phyloP scores from a whole-genome alignment of 2,329 filamentous ascomycete species.

The Leptoxyphium fumago region DNA sequence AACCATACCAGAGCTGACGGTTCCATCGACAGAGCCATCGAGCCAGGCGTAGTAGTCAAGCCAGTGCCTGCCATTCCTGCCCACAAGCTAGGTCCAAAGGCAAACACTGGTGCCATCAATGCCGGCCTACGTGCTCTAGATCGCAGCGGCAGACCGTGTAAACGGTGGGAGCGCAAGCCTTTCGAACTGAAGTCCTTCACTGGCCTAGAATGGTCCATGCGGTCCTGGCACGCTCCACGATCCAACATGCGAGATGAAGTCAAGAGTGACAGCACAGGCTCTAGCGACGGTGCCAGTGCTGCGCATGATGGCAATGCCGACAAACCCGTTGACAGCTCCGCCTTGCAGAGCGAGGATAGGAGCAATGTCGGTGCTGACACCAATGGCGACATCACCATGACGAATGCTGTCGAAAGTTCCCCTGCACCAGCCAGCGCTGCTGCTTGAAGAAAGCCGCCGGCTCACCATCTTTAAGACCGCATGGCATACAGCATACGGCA shows the following conservation, averaged over 20 bases:
- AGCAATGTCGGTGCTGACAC: constrained; percentile 37
- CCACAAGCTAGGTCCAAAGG: constrained; percentile 88
- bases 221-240: constrained; percentile 64
- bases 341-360: constrained; percentile 41
- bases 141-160: constrained; percentile 78
- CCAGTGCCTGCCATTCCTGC: constrained; percentile 23
- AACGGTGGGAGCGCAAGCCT: constrained; percentile 73
- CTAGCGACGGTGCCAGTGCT: constrained; percentile 29
- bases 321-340: constrained; percentile 44
- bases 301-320: not conserved
- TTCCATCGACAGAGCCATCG: constrained; percentile 24
- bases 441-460: constrained; percentile 10
- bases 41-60: constrained; percentile 6
- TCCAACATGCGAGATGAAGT: constrained; percentile 47
- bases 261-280: constrained; percentile 39
- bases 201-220: constrained; percentile 66
- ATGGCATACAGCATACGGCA: too few relatives aligned
- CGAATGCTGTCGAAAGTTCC: constrained; percentile 21
- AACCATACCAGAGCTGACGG: constrained; percentile 33
- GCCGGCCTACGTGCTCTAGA: constrained; percentile 88
- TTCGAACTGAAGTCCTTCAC: constrained; percentile 88
- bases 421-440: constrained; percentile 26
- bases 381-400: constrained; percentile 19
- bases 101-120: constrained; percentile 94
- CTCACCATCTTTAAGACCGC: too few relatives aligned